A percentile compares a stretch with the other conserved stretches of the same genome.
Conservation (phyloP, 768 basidiomycete species). For the Tremella fuciformis region DNA sequence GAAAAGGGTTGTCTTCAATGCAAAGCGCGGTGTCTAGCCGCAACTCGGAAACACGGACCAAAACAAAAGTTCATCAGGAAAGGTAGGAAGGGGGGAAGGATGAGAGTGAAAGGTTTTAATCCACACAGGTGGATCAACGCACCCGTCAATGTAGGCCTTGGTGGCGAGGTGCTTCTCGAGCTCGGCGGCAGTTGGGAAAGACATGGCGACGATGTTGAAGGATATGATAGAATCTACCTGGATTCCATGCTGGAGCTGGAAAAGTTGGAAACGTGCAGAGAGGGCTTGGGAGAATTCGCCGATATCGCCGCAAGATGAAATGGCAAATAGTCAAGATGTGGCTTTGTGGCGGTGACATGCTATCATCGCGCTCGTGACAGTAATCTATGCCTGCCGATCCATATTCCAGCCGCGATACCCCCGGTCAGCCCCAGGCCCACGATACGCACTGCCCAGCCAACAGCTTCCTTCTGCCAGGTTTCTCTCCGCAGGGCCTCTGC, state of each 20-base stretch:
- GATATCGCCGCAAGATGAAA: neutral
- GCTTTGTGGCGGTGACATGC: neutral
- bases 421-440: slow-evolving; percentile 19
- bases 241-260: neutral
- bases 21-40: slow-evolving; percentile 52
- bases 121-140: slow-evolving; percentile 25
- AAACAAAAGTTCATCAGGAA: slow-evolving; percentile 51
- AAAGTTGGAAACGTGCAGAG: slow-evolving; percentile 6
- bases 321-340: neutral
- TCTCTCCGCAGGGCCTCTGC: slow-evolving; percentile 71
- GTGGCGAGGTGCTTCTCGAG: slow-evolving; percentile 83
- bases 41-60: slow-evolving; percentile 54
- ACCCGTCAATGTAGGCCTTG: slow-evolving; percentile 52
- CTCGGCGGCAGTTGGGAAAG: slow-evolving; percentile 47
- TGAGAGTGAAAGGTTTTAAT: neutral
- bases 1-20: slow-evolving; percentile 50
- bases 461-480: slow-evolving; percentile 64
- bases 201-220: neutral
- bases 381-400: neutral
- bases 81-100: slow-evolving; percentile 8
- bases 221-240: neutral
- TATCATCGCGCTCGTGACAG: neutral
- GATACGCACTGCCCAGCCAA: slow-evolving; percentile 49
- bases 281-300: neutral
- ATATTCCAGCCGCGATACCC: neutral